A percentile compares a stretch with the other conserved stretches of the same genome.
Conservation (phyloP, 2,329 filamentous ascomycete genomes). For the Fusarium kyushuense region DNA sequence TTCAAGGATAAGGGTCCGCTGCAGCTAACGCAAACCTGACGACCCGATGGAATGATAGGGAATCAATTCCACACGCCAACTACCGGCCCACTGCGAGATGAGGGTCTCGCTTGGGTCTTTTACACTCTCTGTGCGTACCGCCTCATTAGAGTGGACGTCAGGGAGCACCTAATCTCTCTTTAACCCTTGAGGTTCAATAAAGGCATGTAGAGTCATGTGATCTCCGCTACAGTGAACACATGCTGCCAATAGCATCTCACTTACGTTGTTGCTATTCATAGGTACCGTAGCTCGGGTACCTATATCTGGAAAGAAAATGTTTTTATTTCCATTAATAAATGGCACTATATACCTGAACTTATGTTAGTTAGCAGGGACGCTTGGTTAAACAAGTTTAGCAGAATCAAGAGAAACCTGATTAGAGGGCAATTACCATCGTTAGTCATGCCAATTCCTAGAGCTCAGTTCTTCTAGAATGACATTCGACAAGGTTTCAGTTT, state of each 20-base stretch:
- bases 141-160: constrained; percentile 20
- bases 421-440: neutral
- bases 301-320: neutral
- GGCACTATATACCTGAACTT: neutral
- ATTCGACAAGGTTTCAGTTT: constrained; percentile 26
- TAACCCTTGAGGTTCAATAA: constrained; percentile 4
- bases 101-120: constrained; percentile 15
- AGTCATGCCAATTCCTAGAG: constrained; percentile 1
- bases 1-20: constrained; percentile 8
- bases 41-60: neutral
- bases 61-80: constrained; percentile 7
- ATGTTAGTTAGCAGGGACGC: too few relatives aligned
- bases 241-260: neutral
- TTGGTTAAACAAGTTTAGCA: neutral
- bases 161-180: constrained; percentile 23
- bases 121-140: neutral
- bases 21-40: constrained; percentile 18
- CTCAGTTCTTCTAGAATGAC: constrained; percentile 28
- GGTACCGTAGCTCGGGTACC: neutral
- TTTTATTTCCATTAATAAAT: neutral
- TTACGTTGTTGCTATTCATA: neutral
- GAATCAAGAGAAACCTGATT: too few relatives aligned
- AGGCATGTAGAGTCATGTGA: constrained; percentile 33
- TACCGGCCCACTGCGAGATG: constrained; percentile 32
- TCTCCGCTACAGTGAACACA: neutral